Percentiles rank a stretch among this genome's conserved stretches.
phyloP scores from a whole-genome alignment of 129 eudicot species.

The Dittrichia graveolens region DNA sequence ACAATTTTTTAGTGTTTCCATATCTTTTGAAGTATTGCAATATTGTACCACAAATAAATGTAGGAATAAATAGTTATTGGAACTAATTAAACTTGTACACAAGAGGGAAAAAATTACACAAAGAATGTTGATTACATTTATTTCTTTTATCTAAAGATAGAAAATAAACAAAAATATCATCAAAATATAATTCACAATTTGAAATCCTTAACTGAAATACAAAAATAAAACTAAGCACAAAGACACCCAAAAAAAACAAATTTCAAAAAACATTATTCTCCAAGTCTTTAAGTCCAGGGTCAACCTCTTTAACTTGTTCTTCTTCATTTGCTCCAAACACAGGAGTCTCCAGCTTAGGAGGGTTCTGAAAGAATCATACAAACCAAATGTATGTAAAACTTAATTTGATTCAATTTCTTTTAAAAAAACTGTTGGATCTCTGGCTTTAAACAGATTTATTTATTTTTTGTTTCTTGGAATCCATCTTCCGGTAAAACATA shows the following conservation, averaged over 20 bases:
- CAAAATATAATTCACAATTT: conserved; percentile 16
- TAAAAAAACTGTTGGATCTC: too few species aligned
- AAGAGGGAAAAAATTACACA: too few species aligned
- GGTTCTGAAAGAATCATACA: conserved; percentile 51
- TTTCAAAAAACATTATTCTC: conserved; percentile 78
- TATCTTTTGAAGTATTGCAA: too few species aligned
- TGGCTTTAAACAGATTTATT: too few species aligned
- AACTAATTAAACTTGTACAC: too few species aligned
- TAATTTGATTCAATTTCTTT: background rate
- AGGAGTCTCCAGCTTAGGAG: conserved; percentile 82
- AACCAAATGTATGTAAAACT: conserved; percentile 10
- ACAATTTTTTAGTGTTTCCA: too few species aligned
- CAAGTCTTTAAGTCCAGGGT: conserved; percentile 76
- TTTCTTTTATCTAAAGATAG: background rate
- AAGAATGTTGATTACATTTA: background rate
- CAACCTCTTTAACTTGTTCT: conserved; percentile 55
- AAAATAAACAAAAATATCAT: background rate
- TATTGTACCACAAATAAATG: too few species aligned
- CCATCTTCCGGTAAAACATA: background rate
- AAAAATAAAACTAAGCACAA: conserved; percentile 22
- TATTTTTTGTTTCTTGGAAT: too few species aligned
- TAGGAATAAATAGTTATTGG: too few species aligned
- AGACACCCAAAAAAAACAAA: conserved; percentile 23
- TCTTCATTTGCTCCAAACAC: conserved; percentile 54
- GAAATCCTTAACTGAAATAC: conserved; percentile 9